Conservation (phyloP, 1,284 basidiomycete species). For the Cronartium quercuum region DNA sequence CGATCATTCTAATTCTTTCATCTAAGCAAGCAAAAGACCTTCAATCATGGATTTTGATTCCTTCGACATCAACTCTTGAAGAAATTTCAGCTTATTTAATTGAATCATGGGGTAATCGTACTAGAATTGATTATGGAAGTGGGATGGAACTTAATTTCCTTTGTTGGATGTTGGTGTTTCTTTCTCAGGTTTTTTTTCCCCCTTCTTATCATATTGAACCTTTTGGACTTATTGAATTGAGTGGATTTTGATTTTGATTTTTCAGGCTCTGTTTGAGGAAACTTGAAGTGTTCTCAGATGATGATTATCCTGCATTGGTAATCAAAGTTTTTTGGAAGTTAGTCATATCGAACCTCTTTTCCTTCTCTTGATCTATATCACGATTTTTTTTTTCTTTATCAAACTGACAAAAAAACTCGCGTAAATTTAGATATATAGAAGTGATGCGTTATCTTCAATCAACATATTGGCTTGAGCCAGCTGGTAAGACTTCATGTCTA, state of each 20-base stretch:
- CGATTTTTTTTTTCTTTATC: no score
- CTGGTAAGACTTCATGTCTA: conserved; percentile 55
- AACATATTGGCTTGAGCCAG: conserved; percentile 95
- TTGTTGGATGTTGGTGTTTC: conserved; percentile 76
- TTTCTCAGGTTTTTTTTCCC: not conserved
- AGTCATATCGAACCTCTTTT: conserved; percentile 41
- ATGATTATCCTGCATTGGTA: conserved; percentile 72
- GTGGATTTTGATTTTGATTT: not conserved
- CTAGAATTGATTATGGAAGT: conserved; percentile 94
- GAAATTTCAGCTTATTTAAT: conserved; percentile 76
- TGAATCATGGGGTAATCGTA: conserved; percentile 84
- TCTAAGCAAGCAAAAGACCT: conserved; percentile 46
- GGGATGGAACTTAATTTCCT: conserved; percentile 98
- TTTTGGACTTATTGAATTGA: not conserved
- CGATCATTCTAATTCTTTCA: not conserved
- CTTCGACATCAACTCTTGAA: conserved; percentile 57
- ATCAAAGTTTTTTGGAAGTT: conserved; percentile 84
- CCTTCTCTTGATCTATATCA: not conserved
- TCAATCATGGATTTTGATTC: conserved; percentile 58
- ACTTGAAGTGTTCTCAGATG: conserved; percentile 61
- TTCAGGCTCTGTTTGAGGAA: conserved; percentile 71
- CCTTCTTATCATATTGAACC: not conserved
- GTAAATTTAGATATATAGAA: conserved; percentile 63
- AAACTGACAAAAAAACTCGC: not conserved
- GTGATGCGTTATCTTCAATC: conserved; percentile 87